Percentiles rank a stretch among this genome's conserved stretches.
phyloP scores from a whole-genome alignment of 257 asterid genomes.

The Solanum lignicaule region DNA sequence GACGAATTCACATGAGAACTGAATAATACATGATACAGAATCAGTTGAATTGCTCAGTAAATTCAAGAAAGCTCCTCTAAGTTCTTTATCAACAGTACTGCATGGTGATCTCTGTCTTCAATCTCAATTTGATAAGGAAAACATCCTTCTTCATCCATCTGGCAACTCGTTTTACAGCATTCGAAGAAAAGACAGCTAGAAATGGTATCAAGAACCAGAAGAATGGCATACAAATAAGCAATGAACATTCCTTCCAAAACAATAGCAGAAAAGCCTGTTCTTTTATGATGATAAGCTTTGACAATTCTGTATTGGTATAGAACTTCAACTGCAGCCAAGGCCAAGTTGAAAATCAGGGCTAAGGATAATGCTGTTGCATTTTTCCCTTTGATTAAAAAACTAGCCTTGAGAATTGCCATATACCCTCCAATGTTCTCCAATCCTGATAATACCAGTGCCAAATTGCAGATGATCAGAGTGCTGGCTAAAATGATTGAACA shows the following conservation, averaged over 20 bases:
- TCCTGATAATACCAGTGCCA: conserved; percentile 38
- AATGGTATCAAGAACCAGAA: conserved; percentile 56
- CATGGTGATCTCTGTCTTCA: not conserved
- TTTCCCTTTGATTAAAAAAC: conserved; percentile 38
- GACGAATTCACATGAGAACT: not conserved
- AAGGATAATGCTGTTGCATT: conserved; percentile 41
- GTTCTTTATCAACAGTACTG: not conserved
- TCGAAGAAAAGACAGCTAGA: conserved; percentile 38
- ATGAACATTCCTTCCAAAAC: conserved; percentile 47
- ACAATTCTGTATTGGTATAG: conserved; percentile 54
- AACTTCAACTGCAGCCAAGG: conserved; percentile 47
- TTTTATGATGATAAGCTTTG: conserved; percentile 11
- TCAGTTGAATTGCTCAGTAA: not conserved
- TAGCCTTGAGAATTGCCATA: conserved; percentile 35
- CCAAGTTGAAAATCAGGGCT: conserved; percentile 40
- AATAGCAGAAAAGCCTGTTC: conserved; percentile 7
- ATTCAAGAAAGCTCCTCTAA: conserved; percentile 3
- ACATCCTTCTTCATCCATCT: conserved; percentile 10
- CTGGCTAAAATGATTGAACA: conserved; percentile 68
- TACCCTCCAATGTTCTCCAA: conserved; percentile 28
- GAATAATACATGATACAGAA: not conserved
- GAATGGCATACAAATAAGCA: conserved; percentile 46
- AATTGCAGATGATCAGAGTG: conserved; percentile 32
- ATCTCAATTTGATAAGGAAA: not conserved
- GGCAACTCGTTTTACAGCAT: conserved; percentile 17